Conservation (phyloP, 73 alveolate genomes). For the Paramecium tetraurelia region DNA sequence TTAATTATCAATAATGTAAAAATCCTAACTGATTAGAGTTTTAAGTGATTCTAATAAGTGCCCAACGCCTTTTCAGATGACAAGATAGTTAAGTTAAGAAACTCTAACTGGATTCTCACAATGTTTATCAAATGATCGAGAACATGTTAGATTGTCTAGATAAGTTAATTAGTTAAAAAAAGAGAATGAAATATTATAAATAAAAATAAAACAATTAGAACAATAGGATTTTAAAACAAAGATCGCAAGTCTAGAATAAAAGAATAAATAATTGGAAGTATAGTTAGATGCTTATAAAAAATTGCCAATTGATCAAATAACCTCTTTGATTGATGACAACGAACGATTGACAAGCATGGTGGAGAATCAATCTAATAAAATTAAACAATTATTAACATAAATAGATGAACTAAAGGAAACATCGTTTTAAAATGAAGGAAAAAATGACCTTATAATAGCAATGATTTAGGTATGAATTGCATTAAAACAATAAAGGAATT, state of each 20-base stretch:
- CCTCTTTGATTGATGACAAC: background rate
- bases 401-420: background rate
- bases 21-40: constrained; percentile 45
- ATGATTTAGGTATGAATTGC: background rate
- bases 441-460: background rate
- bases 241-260: background rate
- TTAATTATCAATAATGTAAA: background rate
- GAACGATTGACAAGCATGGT: background rate
- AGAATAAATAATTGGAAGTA: background rate
- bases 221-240: background rate
- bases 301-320: background rate
- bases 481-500: background rate
- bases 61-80: constrained; percentile 45
- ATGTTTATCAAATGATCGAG: background rate
- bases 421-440: constrained; percentile 3
- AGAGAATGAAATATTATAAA: background rate
- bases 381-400: background rate
- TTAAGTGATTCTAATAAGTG: constrained; percentile 40
- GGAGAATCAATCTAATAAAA: background rate
- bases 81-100: constrained; percentile 44
- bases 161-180: background rate
- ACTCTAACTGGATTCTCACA: background rate
- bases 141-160: background rate
- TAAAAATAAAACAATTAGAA: background rate
- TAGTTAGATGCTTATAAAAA: background rate